phyloP scores from a whole-genome alignment of 2,329 filamentous ascomycete species.

The Exophiala sp. region DNA sequence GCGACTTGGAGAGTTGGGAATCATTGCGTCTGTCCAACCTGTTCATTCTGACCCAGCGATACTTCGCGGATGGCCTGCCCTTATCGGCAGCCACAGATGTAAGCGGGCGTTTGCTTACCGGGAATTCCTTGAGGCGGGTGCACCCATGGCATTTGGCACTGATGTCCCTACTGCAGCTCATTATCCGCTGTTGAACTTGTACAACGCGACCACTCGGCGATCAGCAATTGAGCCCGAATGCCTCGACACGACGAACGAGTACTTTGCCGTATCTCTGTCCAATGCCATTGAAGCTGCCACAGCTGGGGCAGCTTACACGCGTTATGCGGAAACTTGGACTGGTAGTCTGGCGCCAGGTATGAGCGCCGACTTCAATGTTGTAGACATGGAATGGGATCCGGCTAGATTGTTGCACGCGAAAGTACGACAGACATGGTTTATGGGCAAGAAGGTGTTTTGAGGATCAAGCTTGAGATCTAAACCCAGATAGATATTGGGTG shows the following conservation, averaged over 20 bases:
- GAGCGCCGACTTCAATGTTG: constrained; percentile 39
- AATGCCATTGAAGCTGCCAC: constrained; percentile 45
- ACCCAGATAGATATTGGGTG: too few species aligned
- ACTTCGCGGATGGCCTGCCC: constrained; percentile 45
- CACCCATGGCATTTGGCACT: constrained; percentile 44
- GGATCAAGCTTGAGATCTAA: neutral
- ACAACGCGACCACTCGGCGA: constrained; percentile 47
- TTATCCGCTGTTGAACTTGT: constrained; percentile 44
- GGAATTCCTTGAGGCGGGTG: constrained; percentile 45
- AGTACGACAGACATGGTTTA: constrained; percentile 42
- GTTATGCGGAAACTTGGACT: constrained; percentile 43
- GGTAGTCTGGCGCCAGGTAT: constrained; percentile 40
- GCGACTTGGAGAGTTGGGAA: constrained; percentile 44
- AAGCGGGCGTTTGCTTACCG: constrained; percentile 49
- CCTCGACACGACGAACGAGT: constrained; percentile 39
- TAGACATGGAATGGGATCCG: constrained; percentile 38
- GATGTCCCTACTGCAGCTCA: constrained; percentile 48
- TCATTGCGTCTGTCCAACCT: constrained; percentile 39
- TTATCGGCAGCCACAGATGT: constrained; percentile 44
- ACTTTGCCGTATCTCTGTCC: constrained; percentile 42
- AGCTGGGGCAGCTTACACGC: constrained; percentile 43
- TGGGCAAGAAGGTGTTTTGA: constrained; percentile 34
- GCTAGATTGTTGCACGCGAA: constrained; percentile 41
- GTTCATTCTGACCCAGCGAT: constrained; percentile 42
- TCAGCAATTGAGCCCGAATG: constrained; percentile 40